These are phyloP conservation scores for Plasmodium ovale DNA, from an alignment of 169 alveolate genomes.

Conservation along the genomic window DNA sequence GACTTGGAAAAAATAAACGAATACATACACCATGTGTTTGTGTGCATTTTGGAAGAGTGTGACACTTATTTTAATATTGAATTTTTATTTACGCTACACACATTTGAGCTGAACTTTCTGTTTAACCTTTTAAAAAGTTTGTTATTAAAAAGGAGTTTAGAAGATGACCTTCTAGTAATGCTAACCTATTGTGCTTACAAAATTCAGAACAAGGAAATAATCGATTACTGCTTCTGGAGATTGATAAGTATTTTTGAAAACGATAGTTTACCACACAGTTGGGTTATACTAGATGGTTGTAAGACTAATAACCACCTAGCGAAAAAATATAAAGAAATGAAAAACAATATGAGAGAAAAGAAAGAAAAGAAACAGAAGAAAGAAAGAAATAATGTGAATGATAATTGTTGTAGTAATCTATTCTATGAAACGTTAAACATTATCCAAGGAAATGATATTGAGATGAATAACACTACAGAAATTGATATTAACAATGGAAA, in stretches of 20 bases:
- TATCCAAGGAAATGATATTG: background rate
- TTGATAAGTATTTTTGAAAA: constrained; percentile 46
- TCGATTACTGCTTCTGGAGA: constrained; percentile 61
- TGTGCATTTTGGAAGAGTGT: constrained; percentile 35
- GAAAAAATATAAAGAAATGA: constrained; percentile 41
- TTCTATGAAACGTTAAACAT: constrained; percentile 58
- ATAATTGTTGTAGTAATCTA: background rate
- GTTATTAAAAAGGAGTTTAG: constrained; percentile 15
- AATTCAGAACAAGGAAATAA: constrained; percentile 40
- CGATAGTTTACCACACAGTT: constrained; percentile 36
- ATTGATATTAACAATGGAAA: constrained; percentile 48
- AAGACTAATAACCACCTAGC: constrained; percentile 9
- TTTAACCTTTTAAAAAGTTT: constrained; percentile 34
- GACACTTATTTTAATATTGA: constrained; percentile 58
- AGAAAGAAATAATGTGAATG: background rate
- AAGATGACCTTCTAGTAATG: constrained; percentile 62
- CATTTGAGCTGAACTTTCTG: constrained; percentile 24
- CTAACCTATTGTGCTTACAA: constrained; percentile 68
- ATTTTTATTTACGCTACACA: constrained; percentile 39
- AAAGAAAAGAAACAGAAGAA: background rate
- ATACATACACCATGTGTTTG: constrained; percentile 18
- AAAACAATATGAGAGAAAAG: background rate
- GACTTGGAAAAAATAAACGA: constrained; percentile 5
- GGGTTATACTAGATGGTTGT: constrained; percentile 20
- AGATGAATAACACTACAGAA: constrained; percentile 11